Evolutionary conservation across 78 protist genomes (phyloP), one percentile per base, ranked within the genome.

Genomic region (Polysphondylium violaceum): DNA sequence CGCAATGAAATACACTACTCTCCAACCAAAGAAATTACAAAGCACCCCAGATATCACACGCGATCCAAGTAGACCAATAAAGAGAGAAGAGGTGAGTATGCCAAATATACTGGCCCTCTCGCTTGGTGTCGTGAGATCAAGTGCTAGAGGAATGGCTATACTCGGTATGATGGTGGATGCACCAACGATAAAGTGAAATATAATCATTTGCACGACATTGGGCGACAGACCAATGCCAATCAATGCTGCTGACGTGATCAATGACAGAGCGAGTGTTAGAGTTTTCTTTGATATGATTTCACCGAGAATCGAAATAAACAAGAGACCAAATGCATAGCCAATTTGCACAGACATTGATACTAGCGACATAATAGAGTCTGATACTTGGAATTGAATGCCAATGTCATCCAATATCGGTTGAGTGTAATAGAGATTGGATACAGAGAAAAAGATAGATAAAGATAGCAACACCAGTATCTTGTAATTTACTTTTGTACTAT

Each of bases 81-180:
- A 79, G 2, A 79, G 68, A 14, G 69, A 51, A 2, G 89, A 79
- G 56, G 67, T 51, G 14, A 79, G 63, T 11, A 79, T 69, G 1
- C 77, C 67, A 27, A 79, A 17, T 36, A 79, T 79, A 36, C 76
- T 14, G 23, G 47, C 7, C 23, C 89, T n/a, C 12, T 79, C 89
- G 0, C 55, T n/a, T 11, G 89, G 76, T 5, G 19, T 79, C 23
- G 77, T 36, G 44, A 79, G 35, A n/a, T 79, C 89, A 25, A 79
- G 35, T 23, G 89, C 89, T 55, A 79, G 27, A 5, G 89, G 89
- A 14, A 79, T 79, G 2, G 89, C 89, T 31, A 79, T 79, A 25
- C 67, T 40, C 0, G 89, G 89, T 19, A 79, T 79, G 3, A 79
- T 79, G 6, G 89, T 79, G 35, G 89, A 43, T 17, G 44, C 47